A percentile compares a stretch with the other conserved stretches of the same genome.
Conservation (phyloP, 73 alveolate genomes). For the Tetrahymena elliotti region DNA sequence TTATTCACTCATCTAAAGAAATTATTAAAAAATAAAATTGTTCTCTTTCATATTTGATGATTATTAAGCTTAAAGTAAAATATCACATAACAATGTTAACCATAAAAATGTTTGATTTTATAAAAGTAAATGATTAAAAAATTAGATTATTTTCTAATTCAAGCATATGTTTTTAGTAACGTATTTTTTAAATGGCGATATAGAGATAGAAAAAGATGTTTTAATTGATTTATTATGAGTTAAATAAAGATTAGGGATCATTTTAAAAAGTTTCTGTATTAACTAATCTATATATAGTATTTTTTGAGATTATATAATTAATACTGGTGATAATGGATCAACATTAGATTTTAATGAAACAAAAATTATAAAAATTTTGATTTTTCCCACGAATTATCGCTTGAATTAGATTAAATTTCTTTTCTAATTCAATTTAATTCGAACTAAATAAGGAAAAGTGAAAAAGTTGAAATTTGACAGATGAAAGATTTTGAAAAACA, state of each 20-base stretch:
- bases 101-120: too few species aligned
- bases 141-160: background rate
- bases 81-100: too few species aligned
- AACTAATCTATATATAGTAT: too few species aligned
- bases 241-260: background rate
- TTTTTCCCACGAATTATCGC: background rate
- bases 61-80: too few species aligned
- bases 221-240: background rate
- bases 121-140: too few species aligned
- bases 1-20: too few species aligned
- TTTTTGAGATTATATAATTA: too few species aligned
- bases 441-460: background rate
- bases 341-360: background rate
- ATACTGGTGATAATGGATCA: background rate
- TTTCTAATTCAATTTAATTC: too few species aligned
- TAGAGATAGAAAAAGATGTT: background rate
- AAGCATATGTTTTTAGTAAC: background rate
- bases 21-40: too few species aligned
- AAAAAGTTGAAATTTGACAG: background rate
- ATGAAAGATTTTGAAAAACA: background rate
- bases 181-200: background rate
- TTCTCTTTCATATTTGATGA: too few species aligned
- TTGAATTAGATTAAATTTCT: background rate
- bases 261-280: too few species aligned
- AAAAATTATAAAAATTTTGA: background rate